Base-by-base conservation (phyloP, 148 eudicot species). In the Dysphania ambrosioides region DNA sequence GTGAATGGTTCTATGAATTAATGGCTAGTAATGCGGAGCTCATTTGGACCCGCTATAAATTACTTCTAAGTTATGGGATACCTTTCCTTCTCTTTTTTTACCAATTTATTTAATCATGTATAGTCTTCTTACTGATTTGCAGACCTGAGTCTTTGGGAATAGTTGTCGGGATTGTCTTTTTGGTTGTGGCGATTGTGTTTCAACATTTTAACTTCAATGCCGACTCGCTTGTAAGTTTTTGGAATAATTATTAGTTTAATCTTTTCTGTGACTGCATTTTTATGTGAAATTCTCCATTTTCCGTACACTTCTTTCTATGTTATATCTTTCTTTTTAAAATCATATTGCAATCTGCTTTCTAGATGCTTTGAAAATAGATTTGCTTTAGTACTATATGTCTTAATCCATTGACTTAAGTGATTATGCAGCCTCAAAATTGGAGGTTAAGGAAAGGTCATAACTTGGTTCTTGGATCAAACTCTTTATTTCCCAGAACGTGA, bases 61-160 rank as follows among this genome's bases (percentile, higher is more conserved):
- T 31, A 29, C 66, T 36, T 62, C 8, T 30, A 15, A 31, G 10
- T 42, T 23, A 18, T 47, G 23, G n/a, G n/a, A n/a, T n/a, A n/a
- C 27, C 27, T 26, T 66, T 67, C 5, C 30, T 58, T 12, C 30
- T 62, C 21, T 8, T 12, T 32, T 29, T 78, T 19, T 40, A 18
- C 18, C 42, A 30, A 24, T 53, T n/a, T 35, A 29, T 65, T 53
- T 70, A 57, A 42, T 49, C 35, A 42, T 66, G 35, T 72, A 9
- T n/a, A n/a, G n/a, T n/a, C n/a, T n/a, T 47, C 68, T 29, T 68
- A 67, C 57, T 84, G 61, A 74, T 65, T 71, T 86, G 89, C 97
- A 92, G 98, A 85, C 97, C 97, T 38, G 98, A 94, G 80, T 86
- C 98, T 19, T 70, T 94, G 82, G 98, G 98, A 23, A 94, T 94